phyloP scores from a whole-genome alignment of 768 basidiomycete genomes.

The Leucocoprinus sp. region DNA sequence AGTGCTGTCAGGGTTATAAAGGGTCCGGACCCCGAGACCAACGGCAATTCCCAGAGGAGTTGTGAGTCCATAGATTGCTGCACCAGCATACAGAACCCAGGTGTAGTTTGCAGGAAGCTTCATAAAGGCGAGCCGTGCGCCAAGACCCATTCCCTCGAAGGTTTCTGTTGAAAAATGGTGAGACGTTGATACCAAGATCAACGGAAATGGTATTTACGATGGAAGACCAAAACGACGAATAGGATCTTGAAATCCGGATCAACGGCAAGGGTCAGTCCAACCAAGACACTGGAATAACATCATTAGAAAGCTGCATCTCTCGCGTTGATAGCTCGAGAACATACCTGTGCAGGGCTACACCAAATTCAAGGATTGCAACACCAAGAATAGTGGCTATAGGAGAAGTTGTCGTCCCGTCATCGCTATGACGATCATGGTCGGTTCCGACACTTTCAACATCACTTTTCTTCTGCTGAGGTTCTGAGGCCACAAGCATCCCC shows the following conservation, averaged over 20 bases:
- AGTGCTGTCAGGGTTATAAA: slow-evolving; percentile 75
- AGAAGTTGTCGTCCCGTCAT: slow-evolving; percentile 28
- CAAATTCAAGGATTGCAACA: slow-evolving; percentile 89
- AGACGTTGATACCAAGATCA: background rate
- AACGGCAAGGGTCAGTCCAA: slow-evolving; percentile 93
- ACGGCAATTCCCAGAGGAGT: slow-evolving; percentile 86
- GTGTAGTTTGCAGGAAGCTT: slow-evolving; percentile 44
- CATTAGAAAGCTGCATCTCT: background rate
- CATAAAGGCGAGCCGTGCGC: slow-evolving; percentile 80
- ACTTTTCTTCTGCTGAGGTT: slow-evolving; percentile 13
- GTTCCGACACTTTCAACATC: slow-evolving; percentile 20
- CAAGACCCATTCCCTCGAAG: slow-evolving; percentile 92
- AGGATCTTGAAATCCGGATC: slow-evolving; percentile 70
- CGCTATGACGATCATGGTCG: slow-evolving; percentile 12
- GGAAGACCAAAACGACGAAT: slow-evolving; percentile 87
- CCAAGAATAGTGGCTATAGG: slow-evolving; percentile 71
- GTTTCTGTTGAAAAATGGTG: slow-evolving; percentile 45
- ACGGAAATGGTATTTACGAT: slow-evolving; percentile 55
- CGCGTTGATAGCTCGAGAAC: background rate
- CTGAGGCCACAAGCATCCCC: slow-evolving; percentile 14
- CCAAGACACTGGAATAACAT: slow-evolving; percentile 49
- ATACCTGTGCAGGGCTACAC: slow-evolving; percentile 79
- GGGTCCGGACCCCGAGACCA: slow-evolving; percentile 65
- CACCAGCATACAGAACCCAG: slow-evolving; percentile 52
- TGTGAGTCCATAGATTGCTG: slow-evolving; percentile 61